phyloP scores from a whole-genome alignment of 441 rosid genomes.

The Omphalea diandra region DNA sequence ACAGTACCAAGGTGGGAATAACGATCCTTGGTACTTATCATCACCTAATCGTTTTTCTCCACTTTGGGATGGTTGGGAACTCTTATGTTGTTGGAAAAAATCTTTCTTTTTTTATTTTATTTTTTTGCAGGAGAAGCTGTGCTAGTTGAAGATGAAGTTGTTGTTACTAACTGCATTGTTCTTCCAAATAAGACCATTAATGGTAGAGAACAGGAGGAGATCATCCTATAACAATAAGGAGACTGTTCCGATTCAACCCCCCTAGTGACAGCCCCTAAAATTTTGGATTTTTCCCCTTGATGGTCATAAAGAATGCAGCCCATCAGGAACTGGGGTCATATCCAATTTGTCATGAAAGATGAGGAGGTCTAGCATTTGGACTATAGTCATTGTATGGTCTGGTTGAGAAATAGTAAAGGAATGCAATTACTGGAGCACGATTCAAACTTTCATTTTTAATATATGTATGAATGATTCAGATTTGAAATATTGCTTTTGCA shows the following conservation, averaged over 20 bases:
- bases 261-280: not conserved
- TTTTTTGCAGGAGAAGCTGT: slow-evolving; percentile 76
- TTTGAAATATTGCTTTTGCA: not conserved
- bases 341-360: not conserved
- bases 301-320: not conserved
- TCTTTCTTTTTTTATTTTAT: not conserved
- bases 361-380: not conserved
- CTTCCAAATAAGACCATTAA: slow-evolving; percentile 67
- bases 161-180: slow-evolving; percentile 67
- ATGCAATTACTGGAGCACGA: no score
- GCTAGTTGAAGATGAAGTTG: slow-evolving; percentile 71
- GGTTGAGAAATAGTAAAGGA: no score
- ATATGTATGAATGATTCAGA: not conserved
- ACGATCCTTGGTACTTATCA: slow-evolving; percentile 57
- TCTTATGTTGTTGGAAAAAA: not conserved
- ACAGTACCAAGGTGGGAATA: slow-evolving; percentile 67
- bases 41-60: not conserved
- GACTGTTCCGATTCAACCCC: not conserved
- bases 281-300: not conserved
- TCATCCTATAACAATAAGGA: slow-evolving; percentile 44
- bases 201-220: slow-evolving; percentile 62
- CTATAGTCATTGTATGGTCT: not conserved
- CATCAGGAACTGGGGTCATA: not conserved
- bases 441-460: no score
- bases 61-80: not conserved